Conservation (phyloP, 2,329 filamentous ascomycete genomes). For the Alternaria gansuensis region DNA sequence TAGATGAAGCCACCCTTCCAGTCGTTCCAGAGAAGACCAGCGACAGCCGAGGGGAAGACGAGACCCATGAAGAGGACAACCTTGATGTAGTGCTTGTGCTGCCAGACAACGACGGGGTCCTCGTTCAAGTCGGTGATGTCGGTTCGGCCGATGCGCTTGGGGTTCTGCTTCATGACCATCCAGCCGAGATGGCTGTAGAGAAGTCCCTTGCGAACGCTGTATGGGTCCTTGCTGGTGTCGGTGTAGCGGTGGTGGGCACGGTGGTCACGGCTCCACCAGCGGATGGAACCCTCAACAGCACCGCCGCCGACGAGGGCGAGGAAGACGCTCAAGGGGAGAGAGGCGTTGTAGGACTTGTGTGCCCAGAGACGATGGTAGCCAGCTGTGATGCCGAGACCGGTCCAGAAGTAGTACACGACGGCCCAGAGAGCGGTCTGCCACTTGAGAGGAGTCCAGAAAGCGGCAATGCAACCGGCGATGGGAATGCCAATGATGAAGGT, state of each 20-base stretch:
- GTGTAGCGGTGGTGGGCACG: constrained; percentile 63
- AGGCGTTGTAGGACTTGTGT: constrained; percentile 60
- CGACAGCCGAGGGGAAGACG: constrained; percentile 59
- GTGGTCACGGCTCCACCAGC: constrained; percentile 62
- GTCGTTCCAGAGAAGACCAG: constrained; percentile 61
- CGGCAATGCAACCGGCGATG: constrained; percentile 74
- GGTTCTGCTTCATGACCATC: constrained; percentile 66
- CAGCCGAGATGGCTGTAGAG: constrained; percentile 62
- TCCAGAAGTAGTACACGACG: constrained; percentile 84
- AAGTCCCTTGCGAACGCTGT: constrained; percentile 62
- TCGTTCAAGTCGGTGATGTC: constrained; percentile 63
- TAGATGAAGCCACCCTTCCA: constrained; percentile 62
- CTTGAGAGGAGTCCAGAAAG: constrained; percentile 81
- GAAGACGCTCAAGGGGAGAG: constrained; percentile 58
- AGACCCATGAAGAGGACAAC: constrained; percentile 59
- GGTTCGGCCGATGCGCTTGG: constrained; percentile 61
- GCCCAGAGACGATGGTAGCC: constrained; percentile 80
- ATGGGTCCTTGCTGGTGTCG: constrained; percentile 63
- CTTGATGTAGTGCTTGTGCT: constrained; percentile 61
- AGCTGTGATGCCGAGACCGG: constrained; percentile 69
- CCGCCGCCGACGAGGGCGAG: constrained; percentile 60
- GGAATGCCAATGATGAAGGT: constrained; percentile 82
- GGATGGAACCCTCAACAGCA: constrained; percentile 60
- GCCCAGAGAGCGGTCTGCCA: constrained; percentile 78
- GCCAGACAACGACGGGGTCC: constrained; percentile 61